A percentile compares a stretch with the other conserved stretches of the same genome.
phyloP scores from a whole-genome alignment of 768 basidiomycete genomes.

The Coprinopsis marcescibilis region DNA sequence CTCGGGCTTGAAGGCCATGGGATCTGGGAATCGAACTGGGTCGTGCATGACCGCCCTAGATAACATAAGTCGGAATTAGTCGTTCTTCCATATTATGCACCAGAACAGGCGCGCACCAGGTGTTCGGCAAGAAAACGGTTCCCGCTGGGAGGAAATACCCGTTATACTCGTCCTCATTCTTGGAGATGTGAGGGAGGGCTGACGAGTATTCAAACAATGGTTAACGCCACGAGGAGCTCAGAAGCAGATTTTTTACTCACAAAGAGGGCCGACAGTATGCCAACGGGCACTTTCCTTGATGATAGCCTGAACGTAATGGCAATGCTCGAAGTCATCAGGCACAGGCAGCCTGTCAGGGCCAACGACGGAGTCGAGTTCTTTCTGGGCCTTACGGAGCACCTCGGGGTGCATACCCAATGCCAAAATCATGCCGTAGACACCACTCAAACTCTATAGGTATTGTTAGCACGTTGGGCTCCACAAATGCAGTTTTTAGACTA shows the following conservation, averaged over 20 bases:
- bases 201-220: not conserved
- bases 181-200: slow-evolving; percentile 15
- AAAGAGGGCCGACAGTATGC: slow-evolving; percentile 8
- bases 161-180: slow-evolving; percentile 27
- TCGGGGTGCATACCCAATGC: slow-evolving; percentile 15
- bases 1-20: slow-evolving; percentile 27
- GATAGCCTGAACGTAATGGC: slow-evolving; percentile 20
- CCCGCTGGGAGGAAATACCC: slow-evolving; percentile 34
- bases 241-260: slow-evolving; percentile 2
- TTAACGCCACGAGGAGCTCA: not conserved
- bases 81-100: too few relatives aligned
- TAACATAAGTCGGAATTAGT: too few relatives aligned
- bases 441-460: slow-evolving; percentile 4
- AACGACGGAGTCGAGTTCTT: slow-evolving; percentile 21
- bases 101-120: slow-evolving; percentile 18
- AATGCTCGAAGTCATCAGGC: slow-evolving; percentile 15
- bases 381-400: slow-evolving; percentile 15
- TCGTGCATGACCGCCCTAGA: slow-evolving; percentile 24
- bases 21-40: slow-evolving; percentile 24
- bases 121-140: slow-evolving; percentile 17
- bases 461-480: too few relatives aligned
- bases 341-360: slow-evolving; percentile 16
- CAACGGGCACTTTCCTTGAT: slow-evolving; percentile 18
- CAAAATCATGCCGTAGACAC: slow-evolving; percentile 10
- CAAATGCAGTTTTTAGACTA: too few relatives aligned